A percentile compares a stretch with the other conserved stretches of the same genome.
phyloP scores from a whole-genome alignment of 2,329 filamentous ascomycete species.

The Fusarium sp. region DNA sequence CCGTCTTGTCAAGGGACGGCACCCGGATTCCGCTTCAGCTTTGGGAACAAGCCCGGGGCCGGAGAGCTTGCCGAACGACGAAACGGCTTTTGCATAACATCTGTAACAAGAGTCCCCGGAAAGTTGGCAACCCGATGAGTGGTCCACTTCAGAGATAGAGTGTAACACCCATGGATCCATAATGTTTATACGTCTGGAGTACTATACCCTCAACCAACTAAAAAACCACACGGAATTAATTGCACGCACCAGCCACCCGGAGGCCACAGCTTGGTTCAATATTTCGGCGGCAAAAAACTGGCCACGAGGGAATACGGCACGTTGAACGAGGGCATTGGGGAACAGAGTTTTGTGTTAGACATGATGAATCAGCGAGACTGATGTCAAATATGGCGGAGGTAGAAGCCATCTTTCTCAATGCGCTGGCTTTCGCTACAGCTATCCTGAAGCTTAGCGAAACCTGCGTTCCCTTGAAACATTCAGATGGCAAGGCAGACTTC shows the following conservation, averaged over 20 bases:
- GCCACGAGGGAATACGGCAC: not conserved
- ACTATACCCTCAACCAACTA: not conserved
- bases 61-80: conserved; percentile 34
- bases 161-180: not conserved
- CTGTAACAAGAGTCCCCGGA: conserved; percentile 40
- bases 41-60: conserved; percentile 35
- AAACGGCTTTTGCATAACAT: conserved; percentile 32
- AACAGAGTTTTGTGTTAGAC: conserved; percentile 4
- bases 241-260: conserved; percentile 1
- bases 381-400: conserved; percentile 17
- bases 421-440: conserved; percentile 10
- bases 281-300: conserved; percentile 5
- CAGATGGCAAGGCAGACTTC: conserved; percentile 8
- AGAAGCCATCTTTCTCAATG: conserved; percentile 8
- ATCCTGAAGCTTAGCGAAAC: conserved; percentile 2
- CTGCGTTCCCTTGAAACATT: conserved; percentile 5
- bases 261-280: conserved; percentile 11
- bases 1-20: conserved; percentile 14
- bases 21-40: conserved; percentile 22
- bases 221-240: not conserved
- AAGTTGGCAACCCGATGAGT: conserved; percentile 29
- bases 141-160: conserved; percentile 8
- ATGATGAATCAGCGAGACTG: not conserved
- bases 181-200: not conserved
- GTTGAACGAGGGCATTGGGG: not conserved